These are phyloP conservation scores for Boletus vermiculosoides DNA, from an alignment of 768 basidiomycete genomes.

Conservation along the genomic window DNA sequence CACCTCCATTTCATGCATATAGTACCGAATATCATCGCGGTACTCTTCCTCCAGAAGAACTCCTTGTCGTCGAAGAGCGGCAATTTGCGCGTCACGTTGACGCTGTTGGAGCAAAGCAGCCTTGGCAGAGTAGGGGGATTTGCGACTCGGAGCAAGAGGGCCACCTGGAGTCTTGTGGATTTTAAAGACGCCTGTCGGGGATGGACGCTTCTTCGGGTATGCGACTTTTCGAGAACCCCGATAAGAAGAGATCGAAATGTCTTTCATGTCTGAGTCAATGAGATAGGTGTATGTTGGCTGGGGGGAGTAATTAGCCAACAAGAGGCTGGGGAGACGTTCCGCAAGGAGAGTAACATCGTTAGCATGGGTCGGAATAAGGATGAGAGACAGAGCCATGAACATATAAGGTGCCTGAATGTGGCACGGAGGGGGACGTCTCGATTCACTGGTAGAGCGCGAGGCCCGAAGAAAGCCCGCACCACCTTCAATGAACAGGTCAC, in stretches of 20 bases:
- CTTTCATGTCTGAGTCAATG: slow-evolving; percentile 64
- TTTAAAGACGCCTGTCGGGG: slow-evolving; percentile 76
- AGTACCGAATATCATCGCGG: slow-evolving; percentile 83
- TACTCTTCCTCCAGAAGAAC: slow-evolving; percentile 94
- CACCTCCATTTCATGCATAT: slow-evolving; percentile 99
- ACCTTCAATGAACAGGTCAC: slow-evolving; percentile 6
- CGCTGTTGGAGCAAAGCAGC: slow-evolving; percentile 58
- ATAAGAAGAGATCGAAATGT: slow-evolving; percentile 57
- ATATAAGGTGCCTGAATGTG: slow-evolving; percentile 2
- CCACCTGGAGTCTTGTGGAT: slow-evolving; percentile 51
- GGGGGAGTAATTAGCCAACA: slow-evolving; percentile 44
- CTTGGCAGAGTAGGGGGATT: slow-evolving; percentile 68
- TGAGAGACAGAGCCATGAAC: slow-evolving; percentile 5
- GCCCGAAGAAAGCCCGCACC: neutral
- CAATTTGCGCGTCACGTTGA: slow-evolving; percentile 67
- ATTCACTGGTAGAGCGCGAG: neutral
- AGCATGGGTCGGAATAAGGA: slow-evolving; percentile 13
- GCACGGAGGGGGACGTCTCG: neutral
- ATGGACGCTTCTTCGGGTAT: slow-evolving; percentile 85
- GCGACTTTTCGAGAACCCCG: slow-evolving; percentile 61
- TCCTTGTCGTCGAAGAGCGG: slow-evolving; percentile 67
- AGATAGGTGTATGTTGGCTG: slow-evolving; percentile 36
- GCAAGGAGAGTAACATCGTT: slow-evolving; percentile 21
- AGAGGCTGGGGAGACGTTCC: slow-evolving; percentile 36
- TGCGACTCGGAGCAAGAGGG: slow-evolving; percentile 49